Percentiles rank a stretch among this genome's conserved stretches.
Evolutionary conservation across 495 filamentous ascomycete genomes (phyloP).

Genomic region (Halenospora varia): DNA sequence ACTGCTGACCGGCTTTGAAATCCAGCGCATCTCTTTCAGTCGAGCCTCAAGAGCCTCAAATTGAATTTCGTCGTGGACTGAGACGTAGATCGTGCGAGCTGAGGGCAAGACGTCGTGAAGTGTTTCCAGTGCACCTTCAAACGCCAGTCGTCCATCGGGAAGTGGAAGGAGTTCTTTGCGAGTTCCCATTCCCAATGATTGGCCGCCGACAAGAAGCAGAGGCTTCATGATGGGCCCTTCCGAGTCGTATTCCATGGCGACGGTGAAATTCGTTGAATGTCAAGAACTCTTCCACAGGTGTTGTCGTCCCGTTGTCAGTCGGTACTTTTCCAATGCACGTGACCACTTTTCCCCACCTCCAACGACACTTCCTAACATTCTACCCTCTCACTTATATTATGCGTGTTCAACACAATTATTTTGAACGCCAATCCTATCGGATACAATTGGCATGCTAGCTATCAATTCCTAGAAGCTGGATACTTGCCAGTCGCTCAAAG

Average conservation of each 20-base stretch:
- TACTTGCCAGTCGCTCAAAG: too few relatives aligned
- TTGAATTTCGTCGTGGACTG: slow-evolving; percentile 12
- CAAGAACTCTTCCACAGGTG: too few relatives aligned
- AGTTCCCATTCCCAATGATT: slow-evolving; percentile 23
- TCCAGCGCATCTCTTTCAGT: neutral
- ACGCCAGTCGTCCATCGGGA: slow-evolving; percentile 13
- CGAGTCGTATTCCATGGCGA: neutral
- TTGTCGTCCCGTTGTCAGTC: too few relatives aligned
- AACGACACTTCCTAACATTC: too few relatives aligned
- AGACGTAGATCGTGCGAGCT: slow-evolving; percentile 22
- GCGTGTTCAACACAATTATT: too few relatives aligned
- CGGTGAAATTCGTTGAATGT: too few relatives aligned
- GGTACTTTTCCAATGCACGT: too few relatives aligned
- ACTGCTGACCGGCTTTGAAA: neutral
- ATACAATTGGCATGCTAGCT: too few relatives aligned
- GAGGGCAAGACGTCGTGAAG: slow-evolving; percentile 22
- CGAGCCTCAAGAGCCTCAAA: neutral
- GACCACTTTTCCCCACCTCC: too few relatives aligned
- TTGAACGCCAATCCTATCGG: too few relatives aligned
- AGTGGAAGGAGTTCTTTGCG: slow-evolving; percentile 24
- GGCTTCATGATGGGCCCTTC: neutral
- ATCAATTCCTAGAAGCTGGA: too few relatives aligned
- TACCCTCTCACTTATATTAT: too few relatives aligned
- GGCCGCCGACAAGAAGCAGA: slow-evolving; percentile 22
- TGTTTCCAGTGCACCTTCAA: slow-evolving; percentile 16